Base-by-base conservation (phyloP, 1,284 basidiomycete species). In the Waitea zeae region DNA sequence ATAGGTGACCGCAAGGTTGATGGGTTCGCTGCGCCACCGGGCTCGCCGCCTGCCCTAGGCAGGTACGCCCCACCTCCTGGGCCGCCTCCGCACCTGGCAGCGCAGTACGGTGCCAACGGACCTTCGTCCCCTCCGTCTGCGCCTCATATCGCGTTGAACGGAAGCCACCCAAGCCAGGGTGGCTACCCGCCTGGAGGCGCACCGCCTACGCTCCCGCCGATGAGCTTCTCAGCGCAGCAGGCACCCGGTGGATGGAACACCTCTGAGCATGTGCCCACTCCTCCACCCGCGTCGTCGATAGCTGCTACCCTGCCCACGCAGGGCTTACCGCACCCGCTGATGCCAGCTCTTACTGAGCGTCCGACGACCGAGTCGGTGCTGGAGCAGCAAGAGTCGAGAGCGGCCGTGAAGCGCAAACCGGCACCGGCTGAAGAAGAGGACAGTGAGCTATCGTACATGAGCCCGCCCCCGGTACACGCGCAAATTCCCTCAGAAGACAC, bases 401-500 rank as follows among this genome's bases (percentile, higher is more conserved):
- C 7, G 22, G n/a, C 22, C 22, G n/a, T 26, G 22, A 7, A n/a
- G 7, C 7, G 22, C 22, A n/a, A 26, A 26, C n/a, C 22, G 7
- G 7, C 22, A 7, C 22, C 9, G 29, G 14, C 29, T 12, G 14
- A 28, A 11, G 24, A 20, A 26, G 22, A 20, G 20, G 34, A 35
- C 11, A 15, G 17, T 5, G 14, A 35, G 34, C 34, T 35, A 17
- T 15, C 22, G n/a, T 35, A 35, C 20, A 35, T 35, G 34, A 17
- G 13, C 9, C 22, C 20, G 15, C 20, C 22, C 3, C 12, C 5
- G 34, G 24, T 19, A 20, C 20, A 26, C 15, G 12, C 24, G 22
- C 12, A 13, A 20, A 6, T 15, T n/a, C 7, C n/a, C 4, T 7
- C 20, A 9, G 17, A 20, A 5, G 12, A 12, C 20, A 26, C 26